Percentiles rank a stretch among this genome's conserved stretches.
Conservation (phyloP, 441 rosid species). For the Hura crepitans region DNA sequence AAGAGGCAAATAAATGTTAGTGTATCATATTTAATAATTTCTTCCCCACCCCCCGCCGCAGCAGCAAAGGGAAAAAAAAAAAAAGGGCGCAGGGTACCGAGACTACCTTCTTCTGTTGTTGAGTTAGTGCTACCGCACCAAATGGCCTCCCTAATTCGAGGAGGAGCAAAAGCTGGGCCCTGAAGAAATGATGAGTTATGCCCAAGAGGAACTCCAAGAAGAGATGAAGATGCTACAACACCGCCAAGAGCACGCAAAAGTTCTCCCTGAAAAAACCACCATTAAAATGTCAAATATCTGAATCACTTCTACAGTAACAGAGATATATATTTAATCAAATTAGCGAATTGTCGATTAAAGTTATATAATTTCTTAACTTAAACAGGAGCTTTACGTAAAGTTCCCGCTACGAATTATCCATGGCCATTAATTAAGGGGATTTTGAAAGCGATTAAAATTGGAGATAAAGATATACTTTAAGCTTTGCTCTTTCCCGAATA, state of each 20-base stretch:
- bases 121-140: slow-evolving; percentile 99
- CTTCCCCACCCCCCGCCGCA: too few relatives aligned
- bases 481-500: slow-evolving; percentile 92
- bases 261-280: too few relatives aligned
- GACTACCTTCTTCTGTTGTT: slow-evolving; percentile 79
- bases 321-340: neutral
- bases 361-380: too few relatives aligned
- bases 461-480: slow-evolving; percentile 46
- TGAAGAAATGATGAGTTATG: slow-evolving; percentile 98
- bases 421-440: neutral
- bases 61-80: too few relatives aligned
- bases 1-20: neutral
- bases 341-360: neutral
- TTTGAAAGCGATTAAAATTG: neutral
- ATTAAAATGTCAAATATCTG: too few relatives aligned
- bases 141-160: slow-evolving; percentile 92
- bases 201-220: slow-evolving; percentile 93
- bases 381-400: neutral
- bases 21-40: neutral
- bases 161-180: slow-evolving; percentile 98
- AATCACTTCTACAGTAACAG: neutral
- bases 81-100: neutral
- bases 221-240: slow-evolving; percentile 61
- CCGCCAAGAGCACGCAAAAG: slow-evolving; percentile 79
- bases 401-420: neutral